Evolutionary conservation across 768 basidiomycete species (phyloP), one percentile per base, ranked within the genome.

Genomic region (Exsudoporus frostii): DNA sequence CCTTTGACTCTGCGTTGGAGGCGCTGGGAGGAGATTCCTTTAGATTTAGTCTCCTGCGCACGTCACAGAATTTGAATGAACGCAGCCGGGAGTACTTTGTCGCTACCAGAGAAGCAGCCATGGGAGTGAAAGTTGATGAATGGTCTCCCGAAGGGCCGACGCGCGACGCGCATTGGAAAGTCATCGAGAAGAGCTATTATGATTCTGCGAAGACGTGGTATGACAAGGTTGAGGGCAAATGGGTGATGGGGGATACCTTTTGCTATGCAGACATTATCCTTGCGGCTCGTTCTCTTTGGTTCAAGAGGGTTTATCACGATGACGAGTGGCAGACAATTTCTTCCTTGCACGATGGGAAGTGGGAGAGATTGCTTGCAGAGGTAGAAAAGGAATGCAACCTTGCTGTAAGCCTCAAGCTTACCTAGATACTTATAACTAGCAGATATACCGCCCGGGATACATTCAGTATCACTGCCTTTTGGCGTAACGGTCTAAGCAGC

Each of bases 101-200:
- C 19, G 43, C 51, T 19, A 74, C 71, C 5, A 62, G 75, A 32
- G 68, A 72, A 50, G 51, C 15, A 3, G n/a, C 8, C 3, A 65
- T 73, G 42, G 74, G 74, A 6, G 64, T 55, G 39, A 61, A 63
- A 14, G 54, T 82, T 46, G 76, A 78, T 24, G 70, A 77, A 30
- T 55, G 78, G 30, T 64, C 65, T 7, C 73, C 75, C 0, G 66
- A 62, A 40, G 72, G 73, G 5, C 70, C 73, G 11, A 63, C 53
- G 44, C 60, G 70, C 15, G 65, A 65, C 7, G 67, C 46, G 10
- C 66, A 71, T 38, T 73, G 61, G 69, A 42, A 15, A n/a, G 34
- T 25, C 36, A 39, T 62, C 0, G 59, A 71, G 56, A 56, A 59
- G 42, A n/a, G 14, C 9, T 56, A 17, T 7, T 49, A 50, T 42